Evolutionary conservation across 2,329 filamentous ascomycete species (phyloP), one percentile per base, ranked within the genome.

Genomic region (Fusarium transvaalense): DNA sequence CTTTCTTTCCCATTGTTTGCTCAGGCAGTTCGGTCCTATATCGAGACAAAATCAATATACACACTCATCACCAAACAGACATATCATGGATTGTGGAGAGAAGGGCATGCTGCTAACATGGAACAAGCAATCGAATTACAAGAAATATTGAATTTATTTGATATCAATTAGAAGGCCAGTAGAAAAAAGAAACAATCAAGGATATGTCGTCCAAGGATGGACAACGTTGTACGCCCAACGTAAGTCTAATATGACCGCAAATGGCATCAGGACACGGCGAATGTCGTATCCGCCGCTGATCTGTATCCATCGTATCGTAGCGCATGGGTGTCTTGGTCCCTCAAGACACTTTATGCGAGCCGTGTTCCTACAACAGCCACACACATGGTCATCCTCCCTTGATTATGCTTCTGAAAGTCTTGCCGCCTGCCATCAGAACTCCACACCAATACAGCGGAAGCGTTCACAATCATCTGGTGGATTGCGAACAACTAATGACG

Each of bases 131-230:
- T 61, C 29, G 41, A 58, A 69, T 56, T 67, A 73, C 68, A 75
- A 74, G 62, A 74, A 75, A 66, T 74, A 72, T 77, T 77, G 74
- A 80, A 82, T 79, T 80, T 80, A 81, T 81, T 80, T 83, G 82
- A 86, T 86, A 86, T 87, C 82, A 86, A 88, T 88, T 88, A 88
- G 82, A 87, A 86, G 83, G 82, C 81, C 82, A 86, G 81, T 87
- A 88, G 77, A 83, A 84, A 80, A 85, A 79, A 78, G 81, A 80
- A 80, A 75, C 74, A 76, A 75, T 76, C 75, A 76, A 75, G 74
- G 68, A 67, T 66, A 57, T 68, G 67, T 68, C 74, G 66, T 71
- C 70, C 68, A 74, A 72, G 72, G 71, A 71, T 64, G 71, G 71
- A 69, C 72, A 75, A 73, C 73, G 60, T 74, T 73, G 71, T 54